Base-by-base conservation (phyloP, 129 eudicot genomes). In the Saposhnikovia divaricata region DNA sequence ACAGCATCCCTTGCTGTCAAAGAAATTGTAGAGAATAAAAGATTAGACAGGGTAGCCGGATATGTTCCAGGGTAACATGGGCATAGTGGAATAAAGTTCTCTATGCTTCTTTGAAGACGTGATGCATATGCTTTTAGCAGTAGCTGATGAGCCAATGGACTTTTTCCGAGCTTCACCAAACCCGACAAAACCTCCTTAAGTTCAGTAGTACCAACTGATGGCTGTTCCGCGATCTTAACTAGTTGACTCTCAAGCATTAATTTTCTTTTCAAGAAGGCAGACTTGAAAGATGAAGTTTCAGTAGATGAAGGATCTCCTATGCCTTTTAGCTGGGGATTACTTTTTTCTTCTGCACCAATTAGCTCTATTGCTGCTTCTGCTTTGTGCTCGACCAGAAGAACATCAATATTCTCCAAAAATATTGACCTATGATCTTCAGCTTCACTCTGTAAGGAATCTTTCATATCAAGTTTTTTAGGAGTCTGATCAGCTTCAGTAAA, bases 1-100 rank as follows among this genome's bases (percentile, higher is more conserved):
- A 86, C 85, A 82, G 89, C 77, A 47, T 95, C 99, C 79, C 86
- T 95, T 72, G 90, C 81, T 42, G 91, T 88, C 82, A 86, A 81
- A 74, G 93, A 89, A 77, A 95, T 92, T 31, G 89, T 82, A 3
- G 97, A 95, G 79, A 95, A 92, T 42, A 90, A 83, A 57, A 95
- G 90, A 82, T 95, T 92, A 37, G 99, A 95, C 83, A 95, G 81
- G 38, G 97, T 81, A 66, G 95, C 96, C n/a, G 97, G 82, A 84
- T 89, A 95, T 6, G 99, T 92, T 84, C 87, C 93, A 14, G 97
- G 99, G 85, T 92, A 92, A 88, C 91, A 89, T 76, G 96, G 89
- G 74, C 99, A 92, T 5, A 88, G 78, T 1, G 96, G 97, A 78
- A 95, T 88, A 86, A 95, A 95, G 76, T 85, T 86, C 38, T 86